Evolutionary conservation across 164 flowering plant species (phyloP), one percentile per base, ranked within the genome.

Genomic region (Stephania yunnanensis): DNA sequence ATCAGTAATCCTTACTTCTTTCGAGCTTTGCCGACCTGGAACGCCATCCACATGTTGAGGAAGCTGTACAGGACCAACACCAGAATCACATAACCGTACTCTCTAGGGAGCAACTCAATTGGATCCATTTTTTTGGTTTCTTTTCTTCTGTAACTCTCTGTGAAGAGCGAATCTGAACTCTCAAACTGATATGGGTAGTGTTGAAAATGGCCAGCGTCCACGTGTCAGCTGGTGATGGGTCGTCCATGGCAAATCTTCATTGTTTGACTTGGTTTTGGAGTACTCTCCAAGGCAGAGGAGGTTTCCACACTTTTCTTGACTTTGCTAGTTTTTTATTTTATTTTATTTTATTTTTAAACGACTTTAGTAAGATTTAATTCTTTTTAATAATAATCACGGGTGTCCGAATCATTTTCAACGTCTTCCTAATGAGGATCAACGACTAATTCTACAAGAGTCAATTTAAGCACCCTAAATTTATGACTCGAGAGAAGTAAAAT

Each of bases 41-140:
- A 6, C 42, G 79, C 81, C 98, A 94, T 94, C 91, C 91, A 93
- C 77, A 89, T 73, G 73, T 94, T 94, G 85, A 92, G 83, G 72
- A 92, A 79, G 78, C 80, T 71, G 74, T 91, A 92, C 73, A 85
- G 64, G 71, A 86, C 89, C 2, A 92, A 84, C 46, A 84, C 88
- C 11, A 92, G 79, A 3, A 79, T 89, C n/a, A 94, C 97, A 72
- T 85, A 94, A 45, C 97, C 97, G 30, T 85, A 94, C 46, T 92
- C 97, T 46, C 50, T 87, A 0, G 92, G 91, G 5, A 91, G 69
- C 4, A 87, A 7, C 45, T 82, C 86, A 12, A 82, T 73, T 4
- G 58, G 85, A 7, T 75, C 87, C 90, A 84, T 86, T 65, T 61
- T 77, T 66, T 5, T 73, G 25, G 4, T 12, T 55, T 12, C 19